phyloP scores from a whole-genome alignment of 2,329 filamentous ascomycete genomes.

The Penicillium hordei region DNA sequence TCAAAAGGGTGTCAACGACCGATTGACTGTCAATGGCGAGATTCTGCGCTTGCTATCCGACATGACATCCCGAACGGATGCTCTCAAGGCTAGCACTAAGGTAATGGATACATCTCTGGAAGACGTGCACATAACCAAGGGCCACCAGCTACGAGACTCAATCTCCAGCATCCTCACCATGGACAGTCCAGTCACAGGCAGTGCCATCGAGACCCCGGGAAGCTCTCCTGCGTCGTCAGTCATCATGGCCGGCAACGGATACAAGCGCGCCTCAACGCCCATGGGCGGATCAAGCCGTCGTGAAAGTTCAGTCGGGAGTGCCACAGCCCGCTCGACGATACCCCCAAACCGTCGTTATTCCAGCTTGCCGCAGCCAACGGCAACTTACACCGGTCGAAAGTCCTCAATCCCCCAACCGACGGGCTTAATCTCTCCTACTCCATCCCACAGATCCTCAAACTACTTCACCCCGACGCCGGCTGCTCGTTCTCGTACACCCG shows the following conservation, averaged over 20 bases:
- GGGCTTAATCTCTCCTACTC: slow-evolving; percentile 35
- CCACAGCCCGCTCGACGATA: slow-evolving; percentile 40
- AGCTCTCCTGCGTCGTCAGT: slow-evolving; percentile 70
- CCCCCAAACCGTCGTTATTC: slow-evolving; percentile 49
- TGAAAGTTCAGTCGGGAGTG: slow-evolving; percentile 46
- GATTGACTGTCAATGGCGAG: slow-evolving; percentile 95
- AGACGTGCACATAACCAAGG: slow-evolving; percentile 61
- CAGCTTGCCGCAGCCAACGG: slow-evolving; percentile 44
- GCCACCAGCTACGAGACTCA: slow-evolving; percentile 82
- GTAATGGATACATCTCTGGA: slow-evolving; percentile 75
- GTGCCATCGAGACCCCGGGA: slow-evolving; percentile 68
- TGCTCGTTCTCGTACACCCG: slow-evolving; percentile 45
- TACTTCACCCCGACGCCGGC: slow-evolving; percentile 55
- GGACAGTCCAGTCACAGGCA: slow-evolving; percentile 70
- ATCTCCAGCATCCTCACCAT: slow-evolving; percentile 89
- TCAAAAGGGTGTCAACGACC: slow-evolving; percentile 89
- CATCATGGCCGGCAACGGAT: slow-evolving; percentile 54
- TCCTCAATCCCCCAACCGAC: slow-evolving; percentile 40
- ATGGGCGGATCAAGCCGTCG: slow-evolving; percentile 48
- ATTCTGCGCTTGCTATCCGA: slow-evolving; percentile 83
- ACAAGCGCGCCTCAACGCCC: slow-evolving; percentile 50
- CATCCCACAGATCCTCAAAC: slow-evolving; percentile 35
- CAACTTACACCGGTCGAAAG: slow-evolving; percentile 34
- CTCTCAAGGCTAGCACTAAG: slow-evolving; percentile 71
- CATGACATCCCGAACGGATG: slow-evolving; percentile 77